These are phyloP conservation scores for Pelagophyceae sp. DNA, from an alignment of 352 stramenopile genomes.

Conservation along the genomic window DNA sequence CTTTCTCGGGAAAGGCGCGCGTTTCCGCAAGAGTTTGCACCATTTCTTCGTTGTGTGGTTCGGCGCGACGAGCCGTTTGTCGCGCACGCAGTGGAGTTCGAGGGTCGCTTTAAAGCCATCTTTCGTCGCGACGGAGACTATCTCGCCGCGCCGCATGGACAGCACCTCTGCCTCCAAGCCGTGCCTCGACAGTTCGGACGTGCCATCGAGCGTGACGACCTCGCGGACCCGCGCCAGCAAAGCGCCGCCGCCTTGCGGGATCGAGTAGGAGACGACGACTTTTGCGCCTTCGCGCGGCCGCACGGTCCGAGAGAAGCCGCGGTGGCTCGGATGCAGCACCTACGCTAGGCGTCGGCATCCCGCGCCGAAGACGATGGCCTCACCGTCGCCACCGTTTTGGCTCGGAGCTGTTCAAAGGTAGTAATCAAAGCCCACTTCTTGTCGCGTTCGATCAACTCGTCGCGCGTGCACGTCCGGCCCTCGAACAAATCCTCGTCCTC, in stretches of 20 bases:
- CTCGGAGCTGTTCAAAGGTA: background rate
- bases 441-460: background rate
- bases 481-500: slow-evolving; percentile 13
- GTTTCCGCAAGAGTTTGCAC: background rate
- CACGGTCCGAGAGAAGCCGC: background rate
- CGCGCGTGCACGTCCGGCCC: background rate
- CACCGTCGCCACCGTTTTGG: too few species aligned
- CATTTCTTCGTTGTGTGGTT: background rate
- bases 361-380: too few species aligned
- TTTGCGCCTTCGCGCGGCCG: background rate
- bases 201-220: background rate
- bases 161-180: background rate
- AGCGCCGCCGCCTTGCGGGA: background rate
- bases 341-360: too few species aligned
- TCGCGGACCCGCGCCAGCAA: background rate
- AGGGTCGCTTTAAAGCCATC: background rate
- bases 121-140: background rate
- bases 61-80: background rate
- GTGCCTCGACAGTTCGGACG: background rate
- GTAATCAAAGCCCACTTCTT: background rate
- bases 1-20: background rate
- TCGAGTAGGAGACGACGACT: background rate
- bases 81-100: background rate
- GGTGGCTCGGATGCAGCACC: background rate
- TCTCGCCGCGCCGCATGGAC: slow-evolving; percentile 8